Base-by-base conservation (phyloP, 306 rosid species). In the Quillaja saponaria region DNA sequence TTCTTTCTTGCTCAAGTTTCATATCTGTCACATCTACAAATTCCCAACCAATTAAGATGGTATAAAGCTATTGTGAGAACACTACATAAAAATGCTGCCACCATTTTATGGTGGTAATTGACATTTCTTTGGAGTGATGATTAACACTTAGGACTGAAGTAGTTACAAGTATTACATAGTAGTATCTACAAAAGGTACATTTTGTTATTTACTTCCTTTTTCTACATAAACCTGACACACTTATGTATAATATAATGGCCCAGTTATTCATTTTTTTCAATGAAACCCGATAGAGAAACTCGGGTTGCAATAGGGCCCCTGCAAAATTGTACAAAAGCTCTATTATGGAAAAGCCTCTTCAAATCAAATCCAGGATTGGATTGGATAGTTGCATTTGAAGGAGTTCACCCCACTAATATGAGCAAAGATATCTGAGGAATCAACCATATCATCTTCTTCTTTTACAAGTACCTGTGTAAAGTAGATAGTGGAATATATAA, bases 381-480 rank as follows among this genome's bases (percentile, higher is more conserved):
- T 85, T 55, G 91, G 84, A 69, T 74, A 87, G 87, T 77, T 90
- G 90, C 89, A 87, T 76, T 89, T 85, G 87, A 94, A 94, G 63
- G 99, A 89, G 86, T 94, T 94, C 69, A 94, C 99, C n/a, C 99
- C 99, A 85, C 95, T 90, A 63, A 94, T 87, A 69, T 87, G 99
- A 58, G 97, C 87, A 78, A 89, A 89, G 48, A 94, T 89, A 62
- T 89, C 99, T 38, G 99, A 87, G 62, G 97, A 89, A 78, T 94
- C 97, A 78, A 83, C 90, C 97, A 94, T 78, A 35, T 85, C 92
- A 44, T 87, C 97, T 74, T 89, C 97, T 62, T 87, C 96, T 78
- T 87, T 94, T 85, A 89, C 91, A 74, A 78, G 86, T 57, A 83
- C 87, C 97, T 94, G 90, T 46, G 47, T 15, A 31, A 42, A 42